Percentiles rank a stretch among this genome's conserved stretches.
Conservation (phyloP, 352 stramenopile species). For the Pilasporangium apinafurcum region DNA sequence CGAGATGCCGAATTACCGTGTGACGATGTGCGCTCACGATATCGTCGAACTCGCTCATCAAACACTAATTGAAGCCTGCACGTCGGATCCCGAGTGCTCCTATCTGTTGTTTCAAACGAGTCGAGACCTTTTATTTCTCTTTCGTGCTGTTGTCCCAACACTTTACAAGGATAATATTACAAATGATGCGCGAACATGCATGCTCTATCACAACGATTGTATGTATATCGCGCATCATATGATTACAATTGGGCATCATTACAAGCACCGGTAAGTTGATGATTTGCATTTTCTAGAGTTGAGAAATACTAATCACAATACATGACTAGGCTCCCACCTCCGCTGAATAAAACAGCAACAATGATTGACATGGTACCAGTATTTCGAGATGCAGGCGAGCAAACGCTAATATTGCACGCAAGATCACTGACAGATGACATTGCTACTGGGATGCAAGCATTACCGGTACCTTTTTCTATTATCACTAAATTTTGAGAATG, state of each 20-base stretch:
- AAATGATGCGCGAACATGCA: slow-evolving; percentile 54
- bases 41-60: slow-evolving; percentile 59
- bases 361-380: slow-evolving; percentile 80
- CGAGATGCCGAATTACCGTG: slow-evolving; percentile 53
- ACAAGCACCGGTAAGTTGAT: slow-evolving; percentile 55
- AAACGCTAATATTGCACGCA: slow-evolving; percentile 37
- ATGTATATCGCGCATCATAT: slow-evolving; percentile 80
- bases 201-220: slow-evolving; percentile 85
- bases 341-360: slow-evolving; percentile 52
- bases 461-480: slow-evolving; percentile 31
- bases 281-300: too few species aligned
- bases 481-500: background rate
- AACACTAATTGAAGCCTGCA: slow-evolving; percentile 58
- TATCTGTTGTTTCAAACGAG: slow-evolving; percentile 76
- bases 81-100: slow-evolving; percentile 24
- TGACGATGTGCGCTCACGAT: slow-evolving; percentile 48
- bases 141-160: slow-evolving; percentile 56
- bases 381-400: slow-evolving; percentile 55
- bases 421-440: slow-evolving; percentile 39
- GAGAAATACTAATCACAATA: too few species aligned
- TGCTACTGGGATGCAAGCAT: slow-evolving; percentile 15
- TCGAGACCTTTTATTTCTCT: slow-evolving; percentile 70
- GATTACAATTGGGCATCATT: slow-evolving; percentile 60
- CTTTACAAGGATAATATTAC: slow-evolving; percentile 61
- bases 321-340: slow-evolving; percentile 48